Evolutionary conservation across 2,329 filamentous ascomycete species (phyloP).

Genomic region (Hymenoscyphus occultus): DNA sequence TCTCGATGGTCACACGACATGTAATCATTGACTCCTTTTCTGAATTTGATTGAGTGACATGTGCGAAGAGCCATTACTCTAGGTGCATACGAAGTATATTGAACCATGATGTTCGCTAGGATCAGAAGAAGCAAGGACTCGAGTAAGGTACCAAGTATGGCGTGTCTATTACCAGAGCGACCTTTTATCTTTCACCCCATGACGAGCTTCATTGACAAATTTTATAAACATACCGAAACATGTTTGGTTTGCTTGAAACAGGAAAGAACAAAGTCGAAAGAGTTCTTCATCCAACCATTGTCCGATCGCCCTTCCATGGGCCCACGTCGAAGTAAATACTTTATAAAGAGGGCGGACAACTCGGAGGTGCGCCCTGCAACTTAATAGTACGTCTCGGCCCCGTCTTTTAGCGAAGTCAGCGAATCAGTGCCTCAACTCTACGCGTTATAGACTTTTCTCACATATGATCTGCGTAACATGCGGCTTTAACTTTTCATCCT

Average conservation of each 20-base stretch:
- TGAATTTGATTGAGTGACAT: slow-evolving; percentile 9
- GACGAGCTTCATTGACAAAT: not conserved
- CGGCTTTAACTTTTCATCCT: too few relatives aligned
- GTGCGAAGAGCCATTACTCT: slow-evolving; percentile 22
- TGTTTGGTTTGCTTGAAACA: not conserved
- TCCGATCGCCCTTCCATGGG: not conserved
- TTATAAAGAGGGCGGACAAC: too few relatives aligned
- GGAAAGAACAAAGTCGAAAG: not conserved
- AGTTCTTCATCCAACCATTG: not conserved
- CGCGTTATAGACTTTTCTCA: too few relatives aligned
- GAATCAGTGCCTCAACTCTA: too few relatives aligned
- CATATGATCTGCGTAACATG: too few relatives aligned
- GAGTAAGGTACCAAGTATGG: not conserved
- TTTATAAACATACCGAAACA: not conserved
- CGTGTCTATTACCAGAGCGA: not conserved
- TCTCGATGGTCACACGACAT: slow-evolving; percentile 20
- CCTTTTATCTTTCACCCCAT: not conserved
- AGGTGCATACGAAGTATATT: slow-evolving; percentile 27
- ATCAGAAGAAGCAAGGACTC: slow-evolving; percentile 22
- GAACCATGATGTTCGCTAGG: slow-evolving; percentile 30
- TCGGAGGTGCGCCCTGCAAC: too few relatives aligned
- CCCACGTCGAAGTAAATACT: not conserved
- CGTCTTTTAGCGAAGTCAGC: too few relatives aligned
- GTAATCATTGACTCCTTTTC: not conserved
- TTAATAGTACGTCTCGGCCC: too few relatives aligned